Percentiles rank a stretch among this genome's conserved stretches.
phyloP scores from a whole-genome alignment of 495 filamentous ascomycete genomes.

The Podospora appendiculata region DNA sequence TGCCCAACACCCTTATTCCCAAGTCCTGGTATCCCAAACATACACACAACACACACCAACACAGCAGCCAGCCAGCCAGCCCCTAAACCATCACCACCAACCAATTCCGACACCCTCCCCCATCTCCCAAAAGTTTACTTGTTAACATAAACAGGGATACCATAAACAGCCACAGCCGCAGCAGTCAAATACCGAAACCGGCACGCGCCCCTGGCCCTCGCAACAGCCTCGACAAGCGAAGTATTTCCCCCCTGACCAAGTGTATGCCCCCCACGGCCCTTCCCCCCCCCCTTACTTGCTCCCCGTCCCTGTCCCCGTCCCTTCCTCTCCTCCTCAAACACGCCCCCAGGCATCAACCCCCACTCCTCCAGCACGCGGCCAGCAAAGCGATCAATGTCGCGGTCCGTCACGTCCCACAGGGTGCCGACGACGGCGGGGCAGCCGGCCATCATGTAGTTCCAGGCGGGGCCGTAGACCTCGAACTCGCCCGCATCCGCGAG shows the following conservation, averaged over 20 bases:
- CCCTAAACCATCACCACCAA: too few species aligned
- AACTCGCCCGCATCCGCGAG: conserved; percentile 79
- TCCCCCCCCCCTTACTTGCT: conserved; percentile 14
- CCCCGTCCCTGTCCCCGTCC: conserved; percentile 5
- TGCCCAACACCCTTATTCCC: too few species aligned
- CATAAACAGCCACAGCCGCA: conserved; percentile 88
- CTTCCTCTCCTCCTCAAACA: conserved; percentile 17
- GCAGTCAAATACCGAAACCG: conserved; percentile 85
- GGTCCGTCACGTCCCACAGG: conserved; percentile 96
- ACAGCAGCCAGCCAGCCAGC: too few species aligned
- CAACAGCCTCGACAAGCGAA: conserved; percentile 72
- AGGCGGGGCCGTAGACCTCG: conserved; percentile 79
- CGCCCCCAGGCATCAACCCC: conserved; percentile 52
- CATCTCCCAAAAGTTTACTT: too few species aligned
- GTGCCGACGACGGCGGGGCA: conserved; percentile 78
- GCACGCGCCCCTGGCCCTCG: conserved; percentile 62
- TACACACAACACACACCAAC: too few species aligned
- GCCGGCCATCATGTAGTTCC: conserved; percentile 84
- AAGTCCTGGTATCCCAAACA: too few species aligned
- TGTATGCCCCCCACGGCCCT: conserved; percentile 12
- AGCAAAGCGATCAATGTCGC: conserved; percentile 89
- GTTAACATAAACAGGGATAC: conserved; percentile 77
- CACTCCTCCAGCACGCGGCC: conserved; percentile 69
- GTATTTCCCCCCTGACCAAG: conserved; percentile 1
- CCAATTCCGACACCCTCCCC: too few species aligned